Evolutionary conservation across 139 green algal genomes (phyloP), one percentile per base, ranked within the genome.

Genomic region (Chlorella sp.): DNA sequence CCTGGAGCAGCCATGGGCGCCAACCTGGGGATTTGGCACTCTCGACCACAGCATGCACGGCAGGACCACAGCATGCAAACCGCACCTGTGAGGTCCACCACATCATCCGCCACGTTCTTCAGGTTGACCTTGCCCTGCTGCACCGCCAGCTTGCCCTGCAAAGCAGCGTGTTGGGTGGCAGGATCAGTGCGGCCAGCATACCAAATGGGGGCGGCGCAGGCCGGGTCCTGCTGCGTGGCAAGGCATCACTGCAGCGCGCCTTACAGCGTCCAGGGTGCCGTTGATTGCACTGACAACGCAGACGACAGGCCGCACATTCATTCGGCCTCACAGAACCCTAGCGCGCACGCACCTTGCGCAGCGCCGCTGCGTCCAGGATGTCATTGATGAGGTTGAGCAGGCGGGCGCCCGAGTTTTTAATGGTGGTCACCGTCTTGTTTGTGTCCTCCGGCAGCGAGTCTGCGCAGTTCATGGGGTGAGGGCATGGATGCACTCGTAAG

Each of bases 321-420:
- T n/a, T n/a, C n/a, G n/a, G n/a, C n/a, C n/a, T n/a, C n/a, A n/a
- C n/a, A n/a, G n/a, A n/a, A n/a, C n/a, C n/a, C n/a, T n/a, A n/a
- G n/a, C n/a, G n/a, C n/a, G 28, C 64, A 58, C 76, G 22, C 76
- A 81, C 84, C 77, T 83, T 92, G 43, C 68, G 38, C 13, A 93
- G 80, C 9, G 91, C 88, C 3, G 92, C 89, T 30, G 90, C 89
- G 48, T 95, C 92, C 40, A 95, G 87, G 64, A 95, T 94, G 86
- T 94, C 91, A 76, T 95, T 94, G 46, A 95, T 92, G 40, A 95
- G 86, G 86, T 90, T 93, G 32, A 92, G 77, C 84, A 94, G 84
- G 84, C 92, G 89, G 46, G 70, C 70, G 13, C 85, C 85, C 34
- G 40, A 75, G 80, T 87, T 87, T 41, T 80, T 73, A 28, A 89